Evolutionary conservation across 768 basidiomycete species (phyloP).

Genomic region (Phanerochaete carnosa): DNA sequence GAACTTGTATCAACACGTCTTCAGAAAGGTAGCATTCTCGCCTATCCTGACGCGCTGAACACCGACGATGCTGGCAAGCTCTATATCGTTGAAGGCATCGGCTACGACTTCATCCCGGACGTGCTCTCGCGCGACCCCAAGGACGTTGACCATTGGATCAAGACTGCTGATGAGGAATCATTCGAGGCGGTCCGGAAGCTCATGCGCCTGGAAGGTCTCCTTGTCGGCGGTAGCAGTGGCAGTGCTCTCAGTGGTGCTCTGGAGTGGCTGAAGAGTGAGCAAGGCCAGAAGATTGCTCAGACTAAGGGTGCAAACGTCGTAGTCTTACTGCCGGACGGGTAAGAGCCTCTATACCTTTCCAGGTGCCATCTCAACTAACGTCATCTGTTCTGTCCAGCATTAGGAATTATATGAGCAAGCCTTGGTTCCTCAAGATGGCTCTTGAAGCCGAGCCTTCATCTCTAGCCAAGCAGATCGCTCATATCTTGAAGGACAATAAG

Average conservation of each 20-base stretch:
- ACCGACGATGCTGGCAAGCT: slow-evolving; percentile 40
- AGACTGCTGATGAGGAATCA: slow-evolving; percentile 78
- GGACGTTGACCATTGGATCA: slow-evolving; percentile 79
- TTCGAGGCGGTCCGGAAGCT: slow-evolving; percentile 71
- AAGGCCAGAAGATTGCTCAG: slow-evolving; percentile 60
- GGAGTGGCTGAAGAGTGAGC: slow-evolving; percentile 69
- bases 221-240: slow-evolving; percentile 93
- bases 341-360: slow-evolving; percentile 25
- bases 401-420: slow-evolving; percentile 92
- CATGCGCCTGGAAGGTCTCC: slow-evolving; percentile 82
- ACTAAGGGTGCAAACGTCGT: slow-evolving; percentile 84
- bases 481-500: slow-evolving; percentile 28
- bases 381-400: slow-evolving; percentile 48
- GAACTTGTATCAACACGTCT: not conserved
- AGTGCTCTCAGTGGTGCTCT: slow-evolving; percentile 78
- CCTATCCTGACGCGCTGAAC: slow-evolving; percentile 66
- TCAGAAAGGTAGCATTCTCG: slow-evolving; percentile 86
- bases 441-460: slow-evolving; percentile 52
- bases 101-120: slow-evolving; percentile 89
- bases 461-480: slow-evolving; percentile 46
- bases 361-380: not conserved
- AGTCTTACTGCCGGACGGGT: slow-evolving; percentile 88
- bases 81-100: slow-evolving; percentile 95
- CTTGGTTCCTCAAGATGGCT: slow-evolving; percentile 81
- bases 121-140: slow-evolving; percentile 66